Evolutionary conservation across 345 rosid species (phyloP).

Genomic region (Citropsis articulata): DNA sequence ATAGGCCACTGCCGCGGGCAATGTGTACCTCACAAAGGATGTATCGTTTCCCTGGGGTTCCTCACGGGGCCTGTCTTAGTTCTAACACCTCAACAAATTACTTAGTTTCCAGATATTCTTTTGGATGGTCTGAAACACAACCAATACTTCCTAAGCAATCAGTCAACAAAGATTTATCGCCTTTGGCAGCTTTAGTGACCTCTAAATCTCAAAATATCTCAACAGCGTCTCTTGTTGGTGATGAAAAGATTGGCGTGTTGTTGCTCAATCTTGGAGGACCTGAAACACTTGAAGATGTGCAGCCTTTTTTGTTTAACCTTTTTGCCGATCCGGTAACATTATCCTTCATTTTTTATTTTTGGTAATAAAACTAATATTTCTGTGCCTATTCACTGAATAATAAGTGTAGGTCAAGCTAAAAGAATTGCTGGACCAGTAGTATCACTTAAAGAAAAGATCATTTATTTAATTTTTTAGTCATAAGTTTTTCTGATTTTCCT

Average conservation of each 20-base stretch:
- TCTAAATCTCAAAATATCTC: constrained; percentile 45
- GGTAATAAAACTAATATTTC: neutral
- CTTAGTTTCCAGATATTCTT: constrained; percentile 21
- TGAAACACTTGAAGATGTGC: constrained; percentile 95
- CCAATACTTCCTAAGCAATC: constrained; percentile 24
- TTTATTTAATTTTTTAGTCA: neutral
- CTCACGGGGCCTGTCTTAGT: constrained; percentile 28
- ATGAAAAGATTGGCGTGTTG: constrained; percentile 76
- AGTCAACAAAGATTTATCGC: constrained; percentile 24
- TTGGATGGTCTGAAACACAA: constrained; percentile 31
- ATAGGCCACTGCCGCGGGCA: constrained; percentile 44
- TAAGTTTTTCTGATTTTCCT: neutral
- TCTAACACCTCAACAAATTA: constrained; percentile 24
- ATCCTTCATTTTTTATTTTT: neutral
- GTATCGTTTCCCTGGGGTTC: constrained; percentile 31
- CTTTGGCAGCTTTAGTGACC: constrained; percentile 57
- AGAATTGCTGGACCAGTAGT: neutral
- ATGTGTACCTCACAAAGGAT: constrained; percentile 38
- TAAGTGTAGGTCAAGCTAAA: too few species aligned
- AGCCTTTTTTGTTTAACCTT: constrained; percentile 96
- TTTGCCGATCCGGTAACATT: constrained; percentile 86
- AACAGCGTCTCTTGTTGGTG: constrained; percentile 34
- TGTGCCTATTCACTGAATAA: neutral
- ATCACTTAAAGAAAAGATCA: neutral
- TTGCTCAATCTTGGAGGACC: constrained; percentile 98